A percentile compares a stretch with the other conserved stretches of the same genome.
Evolutionary conservation across 1,284 basidiomycete species (phyloP).

Genomic region (Gymnopus androsaceus): DNA sequence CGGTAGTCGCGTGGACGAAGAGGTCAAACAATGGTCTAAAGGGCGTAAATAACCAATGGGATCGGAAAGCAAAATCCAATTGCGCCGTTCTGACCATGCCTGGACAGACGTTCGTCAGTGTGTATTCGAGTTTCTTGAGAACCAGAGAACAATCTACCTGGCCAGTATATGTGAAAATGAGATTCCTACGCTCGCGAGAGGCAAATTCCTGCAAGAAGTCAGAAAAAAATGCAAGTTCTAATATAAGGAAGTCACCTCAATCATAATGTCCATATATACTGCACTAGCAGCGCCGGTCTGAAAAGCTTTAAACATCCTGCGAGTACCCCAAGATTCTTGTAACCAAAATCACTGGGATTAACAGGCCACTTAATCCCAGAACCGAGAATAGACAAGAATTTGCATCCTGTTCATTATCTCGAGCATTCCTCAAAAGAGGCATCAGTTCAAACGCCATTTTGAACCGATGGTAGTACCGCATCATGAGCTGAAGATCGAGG

Average conservation of each 20-base stretch:
- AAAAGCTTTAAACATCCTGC: neutral
- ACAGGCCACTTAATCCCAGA: slow-evolving; percentile 3
- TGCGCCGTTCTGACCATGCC: slow-evolving; percentile 17
- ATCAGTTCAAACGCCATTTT: slow-evolving; percentile 13
- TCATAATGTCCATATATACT: slow-evolving; percentile 14
- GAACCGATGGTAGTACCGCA: slow-evolving; percentile 17
- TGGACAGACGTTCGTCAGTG: slow-evolving; percentile 14
- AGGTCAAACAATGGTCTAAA: neutral
- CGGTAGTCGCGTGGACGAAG: slow-evolving; percentile 7
- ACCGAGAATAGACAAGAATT: slow-evolving; percentile 12
- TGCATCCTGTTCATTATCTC: slow-evolving; percentile 10
- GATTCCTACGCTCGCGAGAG: slow-evolving; percentile 11
- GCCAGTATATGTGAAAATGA: no score
- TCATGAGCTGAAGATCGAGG: slow-evolving; percentile 5
- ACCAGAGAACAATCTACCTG: no score
- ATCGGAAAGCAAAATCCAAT: slow-evolving; percentile 7
- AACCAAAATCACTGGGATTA: slow-evolving; percentile 12
- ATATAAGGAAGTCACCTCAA: slow-evolving; percentile 9
- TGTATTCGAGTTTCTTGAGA: no score
- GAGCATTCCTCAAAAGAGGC: slow-evolving; percentile 8
- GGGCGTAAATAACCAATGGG: slow-evolving; percentile 1
- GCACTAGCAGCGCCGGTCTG: neutral
- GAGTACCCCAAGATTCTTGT: slow-evolving; percentile 9
- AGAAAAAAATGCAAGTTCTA: neutral
- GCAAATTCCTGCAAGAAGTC: slow-evolving; percentile 14